These are phyloP conservation scores for Pyrus betulifolia DNA, from an alignment of 306 rosid genomes.

Conservation along the genomic window DNA sequence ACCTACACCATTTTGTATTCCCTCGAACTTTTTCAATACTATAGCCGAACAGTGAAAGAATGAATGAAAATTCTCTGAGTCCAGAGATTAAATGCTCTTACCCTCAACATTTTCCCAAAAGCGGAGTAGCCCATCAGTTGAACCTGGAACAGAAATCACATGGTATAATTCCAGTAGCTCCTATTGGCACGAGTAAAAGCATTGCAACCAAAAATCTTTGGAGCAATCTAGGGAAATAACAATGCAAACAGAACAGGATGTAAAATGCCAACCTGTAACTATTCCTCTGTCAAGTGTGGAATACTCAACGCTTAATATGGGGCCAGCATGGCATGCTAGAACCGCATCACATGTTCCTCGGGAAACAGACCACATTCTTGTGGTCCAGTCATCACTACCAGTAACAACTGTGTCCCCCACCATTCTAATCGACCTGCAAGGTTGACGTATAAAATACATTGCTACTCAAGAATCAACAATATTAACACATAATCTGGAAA, in stretches of 20 bases:
- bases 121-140: conserved; percentile 86
- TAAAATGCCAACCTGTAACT: conserved; percentile 50
- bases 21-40: background rate
- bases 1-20: background rate
- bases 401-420: conserved; percentile 84
- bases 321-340: conserved; percentile 98
- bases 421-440: conserved; percentile 92
- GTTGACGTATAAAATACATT: conserved; percentile 6
- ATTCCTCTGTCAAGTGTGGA: conserved; percentile 86
- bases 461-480: conserved; percentile 6
- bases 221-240: background rate
- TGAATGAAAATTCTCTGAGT: background rate
- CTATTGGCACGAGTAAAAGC: background rate
- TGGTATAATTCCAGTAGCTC: background rate
- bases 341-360: conserved; percentile 98
- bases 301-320: conserved; percentile 81
- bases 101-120: conserved; percentile 99
- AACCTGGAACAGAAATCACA: conserved; percentile 57
- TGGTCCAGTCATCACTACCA: conserved; percentile 99
- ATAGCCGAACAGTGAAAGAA: conserved; percentile 9
- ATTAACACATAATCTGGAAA: background rate
- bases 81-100: conserved; percentile 28
- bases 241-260: conserved; percentile 10
- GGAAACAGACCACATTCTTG: conserved; percentile 90
- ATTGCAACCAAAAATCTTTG: background rate